Percentiles rank a stretch among this genome's conserved stretches.
These are phyloP conservation scores for Coniochaeta ligniaria DNA, from an alignment of 2,329 filamentous ascomycete species.

Conservation along the genomic window DNA sequence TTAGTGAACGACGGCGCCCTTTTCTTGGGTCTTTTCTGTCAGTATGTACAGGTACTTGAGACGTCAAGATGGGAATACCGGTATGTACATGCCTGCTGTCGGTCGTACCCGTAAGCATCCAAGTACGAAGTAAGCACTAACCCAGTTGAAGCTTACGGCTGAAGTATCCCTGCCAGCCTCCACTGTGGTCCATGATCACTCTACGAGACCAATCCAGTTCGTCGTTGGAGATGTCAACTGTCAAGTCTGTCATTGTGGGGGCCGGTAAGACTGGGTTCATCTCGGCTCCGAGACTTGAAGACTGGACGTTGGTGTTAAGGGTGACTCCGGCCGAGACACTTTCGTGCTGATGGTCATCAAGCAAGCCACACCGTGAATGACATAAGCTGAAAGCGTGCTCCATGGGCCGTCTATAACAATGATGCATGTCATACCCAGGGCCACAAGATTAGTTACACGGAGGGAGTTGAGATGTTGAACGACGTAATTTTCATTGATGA, in stretches of 20 bases:
- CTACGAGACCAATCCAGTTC: neutral
- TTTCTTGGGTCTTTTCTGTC: neutral
- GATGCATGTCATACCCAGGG: too few species aligned
- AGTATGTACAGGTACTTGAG: neutral
- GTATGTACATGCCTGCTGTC: neutral
- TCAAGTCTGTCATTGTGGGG: neutral
- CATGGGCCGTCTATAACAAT: neutral
- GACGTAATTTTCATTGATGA: too few species aligned
- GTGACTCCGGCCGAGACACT: neutral
- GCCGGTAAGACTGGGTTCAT: neutral
- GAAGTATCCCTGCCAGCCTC: neutral
- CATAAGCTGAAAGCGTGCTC: neutral
- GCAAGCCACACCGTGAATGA: neutral
- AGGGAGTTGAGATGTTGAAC: too few species aligned
- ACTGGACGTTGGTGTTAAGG: neutral
- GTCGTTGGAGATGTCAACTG: neutral
- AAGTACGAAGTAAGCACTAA: neutral
- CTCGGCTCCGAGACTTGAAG: neutral
- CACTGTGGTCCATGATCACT: neutral
- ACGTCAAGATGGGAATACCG: neutral
- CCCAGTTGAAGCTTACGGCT: neutral
- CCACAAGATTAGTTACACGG: too few species aligned
- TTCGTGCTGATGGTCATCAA: neutral
- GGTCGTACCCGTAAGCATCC: neutral
- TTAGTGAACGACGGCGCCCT: neutral